Evolutionary conservation across 345 rosid species (phyloP), one percentile per base, ranked within the genome.

Genomic region (Viola odorata): DNA sequence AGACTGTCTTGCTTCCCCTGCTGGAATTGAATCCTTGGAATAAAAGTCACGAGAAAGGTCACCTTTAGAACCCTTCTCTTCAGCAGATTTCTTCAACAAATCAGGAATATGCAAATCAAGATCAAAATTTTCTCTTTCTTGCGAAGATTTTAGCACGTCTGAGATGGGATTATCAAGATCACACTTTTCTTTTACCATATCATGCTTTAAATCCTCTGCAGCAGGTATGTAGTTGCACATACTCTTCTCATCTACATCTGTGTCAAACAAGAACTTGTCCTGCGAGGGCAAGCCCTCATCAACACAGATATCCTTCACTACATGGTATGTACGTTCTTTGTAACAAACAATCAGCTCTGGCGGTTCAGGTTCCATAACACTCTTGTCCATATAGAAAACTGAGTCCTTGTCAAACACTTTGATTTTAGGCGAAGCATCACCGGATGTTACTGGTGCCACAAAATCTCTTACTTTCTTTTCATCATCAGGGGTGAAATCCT

Each of bases 261-360:
- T 61, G 49, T 77, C 81, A 50, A 82, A 83, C 68, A 80, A 75
- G 58, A 84, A 77, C 75, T 74, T 83, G 62, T 75, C 85, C 32
- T 78, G 76, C 16, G 75, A 71, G 37, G 84, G 87, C 14, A 88
- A 74, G 56, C 80, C 91, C 64, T 94, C 88, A 37, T 94, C 95
- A 3, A 90, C 49, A 37, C 95, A 88, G 12, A 90, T 86, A 63
- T 88, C 99, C 77, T 90, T 94, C 37, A 87, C 76, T 2, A 77
- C 79, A 65, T 80, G 80, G 64, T 65, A 80, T 49, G 77, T 63
- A 38, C 65, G 75, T 73, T 85, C 90, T 65, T 82, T 74, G 78
- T 75, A 89, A 66, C 95, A 87, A 66, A 89, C 84, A 32, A 80
- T 67, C 58, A 89, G 65, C 75, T 89, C 96, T 3, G 91, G 91